Conservation (phyloP, 257 asterid genomes). For the Solanum infundibuliforme region DNA sequence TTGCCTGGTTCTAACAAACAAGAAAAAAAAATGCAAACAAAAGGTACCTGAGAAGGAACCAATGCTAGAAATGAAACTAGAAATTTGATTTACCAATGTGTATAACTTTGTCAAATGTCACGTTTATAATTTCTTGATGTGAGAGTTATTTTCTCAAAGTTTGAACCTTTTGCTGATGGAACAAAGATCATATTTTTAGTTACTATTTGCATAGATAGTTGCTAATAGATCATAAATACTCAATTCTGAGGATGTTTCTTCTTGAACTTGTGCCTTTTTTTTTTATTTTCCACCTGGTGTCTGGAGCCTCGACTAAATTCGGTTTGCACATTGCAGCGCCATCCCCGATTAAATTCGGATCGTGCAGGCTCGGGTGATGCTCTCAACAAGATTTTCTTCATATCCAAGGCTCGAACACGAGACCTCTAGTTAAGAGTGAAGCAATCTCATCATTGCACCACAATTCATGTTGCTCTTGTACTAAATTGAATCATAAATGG, state of each 20-base stretch:
- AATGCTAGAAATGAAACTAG: not conserved
- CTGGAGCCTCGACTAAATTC: not conserved
- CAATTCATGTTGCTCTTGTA: not conserved
- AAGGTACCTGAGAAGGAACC: not conserved
- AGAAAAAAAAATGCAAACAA: not conserved
- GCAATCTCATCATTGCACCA: fast-evolving
- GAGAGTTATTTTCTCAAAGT: not conserved
- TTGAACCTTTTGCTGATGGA: not conserved
- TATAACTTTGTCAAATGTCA: not conserved
- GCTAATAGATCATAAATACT: not conserved
- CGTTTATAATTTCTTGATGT: not conserved
- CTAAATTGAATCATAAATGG: not conserved
- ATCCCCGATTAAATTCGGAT: no score
- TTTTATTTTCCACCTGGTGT: not conserved
- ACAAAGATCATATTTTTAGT: not conserved
- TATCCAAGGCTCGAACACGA: not conserved
- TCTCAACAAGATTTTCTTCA: not conserved
- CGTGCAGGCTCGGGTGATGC: fast-evolving
- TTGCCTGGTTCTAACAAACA: not conserved
- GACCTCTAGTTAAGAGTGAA: not conserved
- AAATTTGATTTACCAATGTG: not conserved
- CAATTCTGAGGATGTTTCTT: not conserved
- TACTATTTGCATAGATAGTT: not conserved
- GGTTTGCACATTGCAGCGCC: fast-evolving
- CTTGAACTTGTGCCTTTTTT: not conserved